Base-by-base conservation (phyloP, 75 land plant genomes). In the Sequoia sempervirens region DNA sequence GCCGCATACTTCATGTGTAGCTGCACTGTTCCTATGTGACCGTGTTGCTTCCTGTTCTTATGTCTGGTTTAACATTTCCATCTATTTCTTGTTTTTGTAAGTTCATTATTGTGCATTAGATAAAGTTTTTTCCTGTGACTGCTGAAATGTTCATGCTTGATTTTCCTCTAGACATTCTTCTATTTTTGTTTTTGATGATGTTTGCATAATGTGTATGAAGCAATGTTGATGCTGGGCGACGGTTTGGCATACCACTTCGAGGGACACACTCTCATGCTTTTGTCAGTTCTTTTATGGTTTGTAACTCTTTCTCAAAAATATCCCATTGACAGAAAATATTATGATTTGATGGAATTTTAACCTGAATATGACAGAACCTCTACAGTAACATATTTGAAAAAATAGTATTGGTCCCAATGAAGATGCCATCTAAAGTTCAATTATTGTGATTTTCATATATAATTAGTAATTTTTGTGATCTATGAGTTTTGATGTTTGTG, bases 211-310 rank as follows among this genome's bases (percentile, higher is more conserved):
- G 36, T 83, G 30, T 83, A 84, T 6, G 82, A 89, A 97, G 99
- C 84, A 97, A 97, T 92, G 91, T 97, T 82, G 94, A 93, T 38
- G 99, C 99, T 84, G 99, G 99, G 58, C 86, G 84, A 82, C 64
- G 91, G 52, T 97, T 97, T 85, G 97, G 96, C 20, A 97, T 97
- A 85, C 99, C 99, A 68, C 93, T 97, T 84, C 96, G 93, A 80
- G 99, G 99, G 83, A 97, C 99, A 72, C 99, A 97, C 85, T 97
- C 99, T 36, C 99, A 97, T 88, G 98, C 99, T 3, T 97, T 95
- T 89, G 93, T 97, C 61, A 96, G 95, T 91, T 92, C 99, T 79
- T 97, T 89, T 83, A 96, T 90, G 99, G 99, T 92, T 64, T 69
- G 94, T 87, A 47, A 43, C 30, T 86, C 26, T 38, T 54, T 78